These are phyloP conservation scores for Pseudocercospora crystallina DNA, from an alignment of 2,329 filamentous ascomycete species.

Conservation along the genomic window DNA sequence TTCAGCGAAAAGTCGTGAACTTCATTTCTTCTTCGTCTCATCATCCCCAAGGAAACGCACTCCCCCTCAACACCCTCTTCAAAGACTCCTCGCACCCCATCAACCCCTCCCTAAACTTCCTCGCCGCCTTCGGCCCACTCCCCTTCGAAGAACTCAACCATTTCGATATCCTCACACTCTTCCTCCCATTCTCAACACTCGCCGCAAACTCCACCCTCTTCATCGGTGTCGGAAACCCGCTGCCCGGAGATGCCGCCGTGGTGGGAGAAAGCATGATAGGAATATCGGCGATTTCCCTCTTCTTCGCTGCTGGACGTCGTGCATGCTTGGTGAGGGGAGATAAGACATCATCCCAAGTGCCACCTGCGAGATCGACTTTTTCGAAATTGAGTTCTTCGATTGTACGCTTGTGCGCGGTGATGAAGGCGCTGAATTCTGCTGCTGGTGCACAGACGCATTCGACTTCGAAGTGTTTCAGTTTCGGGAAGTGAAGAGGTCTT, in stretches of 20 bases:
- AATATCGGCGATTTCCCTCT: constrained; percentile 26
- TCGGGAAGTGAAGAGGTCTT: constrained; percentile 62
- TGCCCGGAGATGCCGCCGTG: constrained; percentile 4
- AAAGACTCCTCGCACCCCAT: constrained; percentile 29
- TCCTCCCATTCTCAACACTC: constrained; percentile 12
- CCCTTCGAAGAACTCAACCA: constrained; percentile 21
- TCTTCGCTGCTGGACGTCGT: neutral
- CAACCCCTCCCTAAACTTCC: constrained; percentile 26
- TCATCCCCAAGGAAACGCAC: constrained; percentile 29
- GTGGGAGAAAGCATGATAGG: constrained; percentile 37
- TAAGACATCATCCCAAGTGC: constrained; percentile 81
- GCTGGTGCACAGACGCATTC: constrained; percentile 72
- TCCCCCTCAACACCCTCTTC: constrained; percentile 28
- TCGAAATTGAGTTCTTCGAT: constrained; percentile 80
- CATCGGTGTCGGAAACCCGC: constrained; percentile 19
- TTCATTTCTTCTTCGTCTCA: constrained; percentile 5
- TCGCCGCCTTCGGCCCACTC: constrained; percentile 15
- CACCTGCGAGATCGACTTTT: constrained; percentile 67
- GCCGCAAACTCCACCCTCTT: constrained; percentile 19
- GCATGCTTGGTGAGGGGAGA: constrained; percentile 59
- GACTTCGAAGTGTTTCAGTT: constrained; percentile 67
- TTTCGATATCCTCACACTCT: constrained; percentile 23
- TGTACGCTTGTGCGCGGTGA: constrained; percentile 64
- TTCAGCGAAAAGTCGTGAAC: neutral
- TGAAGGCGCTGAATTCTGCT: constrained; percentile 67